Evolutionary conservation across 176 grass and related monocot genomes (phyloP), one percentile per base, ranked within the genome.

Genomic region (Oryza rufipogon): DNA sequence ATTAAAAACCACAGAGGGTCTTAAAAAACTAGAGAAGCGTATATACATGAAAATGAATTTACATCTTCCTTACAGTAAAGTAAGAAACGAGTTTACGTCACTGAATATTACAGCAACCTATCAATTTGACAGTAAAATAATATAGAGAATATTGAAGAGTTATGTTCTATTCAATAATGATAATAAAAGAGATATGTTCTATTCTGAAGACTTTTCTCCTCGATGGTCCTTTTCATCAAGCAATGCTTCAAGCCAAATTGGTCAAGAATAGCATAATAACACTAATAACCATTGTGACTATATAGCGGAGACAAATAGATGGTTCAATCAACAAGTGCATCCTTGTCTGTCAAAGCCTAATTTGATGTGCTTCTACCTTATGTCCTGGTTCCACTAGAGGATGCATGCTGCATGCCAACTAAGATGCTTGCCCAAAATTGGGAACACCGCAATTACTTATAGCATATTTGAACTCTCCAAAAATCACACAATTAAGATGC

Each of bases 371-470:
- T 30, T 56, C 66, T 30, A 28, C 64, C 70, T 73, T 7, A 13
- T 86, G 80, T 83, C 61, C n/a, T 68, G 47, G 75, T 74, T 87
- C 81, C 89, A 91, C 65, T 66, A 28, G 70, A 80, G 75, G 80
- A 70, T 84, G 80, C 84, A 91, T 56, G 85, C 77, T 63, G 19
- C 19, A 63, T 63, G 19, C 58, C 81, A 84, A 76, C 85, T 87
- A 52, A 20, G 52, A 90, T 84, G 89, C 80, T 69, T 87, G 89
- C 63, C 81, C 76, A 80, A 74, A 87, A 80, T 79, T 80, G 80
- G 76, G 86, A 76, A 23, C 26, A 76, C 32, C 70, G 70, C 85
- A 76, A 84, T 51, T 63, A 73, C 34, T 68, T 83, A 80, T 84
- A 87, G 75, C 80, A 84, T 84, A 87, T 91, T 80, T 83, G 70